Percentiles rank a stretch among this genome's conserved stretches.
These are phyloP conservation scores for Exidia glandulosa DNA, from an alignment of 768 basidiomycete genomes.

Conservation along the genomic window DNA sequence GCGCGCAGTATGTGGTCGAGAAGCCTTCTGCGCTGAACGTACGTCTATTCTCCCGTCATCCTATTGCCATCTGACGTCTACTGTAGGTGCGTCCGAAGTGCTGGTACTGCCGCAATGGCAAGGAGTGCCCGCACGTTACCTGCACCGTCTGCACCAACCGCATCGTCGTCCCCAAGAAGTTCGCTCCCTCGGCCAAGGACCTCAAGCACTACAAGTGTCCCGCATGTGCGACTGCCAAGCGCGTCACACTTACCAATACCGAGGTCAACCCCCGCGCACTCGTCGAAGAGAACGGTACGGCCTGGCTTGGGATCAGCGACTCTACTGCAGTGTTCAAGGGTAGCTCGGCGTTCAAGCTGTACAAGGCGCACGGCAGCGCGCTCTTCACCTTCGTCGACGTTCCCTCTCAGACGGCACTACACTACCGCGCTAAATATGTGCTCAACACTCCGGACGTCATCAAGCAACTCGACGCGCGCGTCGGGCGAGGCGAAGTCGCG, in stretches of 20 bases:
- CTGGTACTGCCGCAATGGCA: conserved; percentile 15
- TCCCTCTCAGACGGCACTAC: conserved; percentile 2
- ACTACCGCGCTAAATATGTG: conserved; percentile 8
- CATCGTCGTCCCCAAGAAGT: conserved; percentile 12
- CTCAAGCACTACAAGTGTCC: conserved; percentile 11
- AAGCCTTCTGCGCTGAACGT: conserved; percentile 7
- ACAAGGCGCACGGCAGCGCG: conserved; percentile 11
- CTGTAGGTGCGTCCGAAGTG: conserved; percentile 16
- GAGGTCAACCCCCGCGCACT: conserved; percentile 11
- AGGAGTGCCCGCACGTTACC: conserved; percentile 14
- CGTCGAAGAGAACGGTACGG: conserved; percentile 12
- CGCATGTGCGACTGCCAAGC: conserved; percentile 7
- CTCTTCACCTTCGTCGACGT: conserved; percentile 8
- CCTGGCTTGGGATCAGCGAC: conserved; percentile 14
- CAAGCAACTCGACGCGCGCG: conserved; percentile 9
- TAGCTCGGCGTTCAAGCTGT: conserved; percentile 20
- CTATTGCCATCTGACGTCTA: background rate
- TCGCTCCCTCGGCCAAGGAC: conserved; percentile 2
- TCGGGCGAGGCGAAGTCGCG: conserved; percentile 15
- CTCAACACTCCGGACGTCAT: conserved; percentile 4
- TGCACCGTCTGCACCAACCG: conserved; percentile 16
- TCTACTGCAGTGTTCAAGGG: conserved; percentile 9
- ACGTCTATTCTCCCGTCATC: background rate
- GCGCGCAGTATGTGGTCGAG: conserved; percentile 17
- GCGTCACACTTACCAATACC: conserved; percentile 3